A percentile compares a stretch with the other conserved stretches of the same genome.
Conservation (phyloP, 306 rosid species). For the Carpinus viminea region DNA sequence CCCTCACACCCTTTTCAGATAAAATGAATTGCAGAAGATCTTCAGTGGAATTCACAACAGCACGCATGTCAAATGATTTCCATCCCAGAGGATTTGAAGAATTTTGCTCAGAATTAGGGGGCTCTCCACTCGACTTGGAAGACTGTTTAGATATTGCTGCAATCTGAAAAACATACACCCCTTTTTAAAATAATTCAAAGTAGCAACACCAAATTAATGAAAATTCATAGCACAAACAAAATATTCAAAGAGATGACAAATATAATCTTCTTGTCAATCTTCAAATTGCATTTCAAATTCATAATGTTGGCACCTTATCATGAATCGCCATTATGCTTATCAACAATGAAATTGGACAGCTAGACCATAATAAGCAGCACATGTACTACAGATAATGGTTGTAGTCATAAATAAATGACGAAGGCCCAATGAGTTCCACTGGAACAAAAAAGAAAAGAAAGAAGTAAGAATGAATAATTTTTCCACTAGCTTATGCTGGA, state of each 20-base stretch:
- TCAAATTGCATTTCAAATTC: neutral
- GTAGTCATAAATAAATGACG: neutral
- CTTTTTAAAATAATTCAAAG: slow-evolving; percentile 12
- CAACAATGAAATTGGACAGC: neutral
- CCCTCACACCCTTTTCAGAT: slow-evolving; percentile 84
- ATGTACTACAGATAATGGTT: neutral
- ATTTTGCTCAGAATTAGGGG: slow-evolving; percentile 43
- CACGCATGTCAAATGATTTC: slow-evolving; percentile 82
- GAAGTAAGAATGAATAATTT: neutral
- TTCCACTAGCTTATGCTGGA: neutral
- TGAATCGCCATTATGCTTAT: neutral
- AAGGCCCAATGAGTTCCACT: neutral
- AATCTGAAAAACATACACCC: slow-evolving; percentile 57
- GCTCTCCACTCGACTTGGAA: slow-evolving; percentile 56
- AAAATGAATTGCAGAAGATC: slow-evolving; percentile 78
- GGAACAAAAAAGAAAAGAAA: neutral
- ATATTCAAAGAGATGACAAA: neutral
- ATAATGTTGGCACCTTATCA: neutral
- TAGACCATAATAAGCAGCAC: neutral
- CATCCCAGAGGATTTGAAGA: slow-evolving; percentile 55
- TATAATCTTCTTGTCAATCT: neutral
- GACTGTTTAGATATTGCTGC: slow-evolving; percentile 96
- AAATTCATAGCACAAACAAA: neutral
- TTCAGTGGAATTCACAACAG: slow-evolving; percentile 89
- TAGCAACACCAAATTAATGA: neutral